Conservation (phyloP, 129 eudicot species). For the Centrapalus pauciflorus region DNA sequence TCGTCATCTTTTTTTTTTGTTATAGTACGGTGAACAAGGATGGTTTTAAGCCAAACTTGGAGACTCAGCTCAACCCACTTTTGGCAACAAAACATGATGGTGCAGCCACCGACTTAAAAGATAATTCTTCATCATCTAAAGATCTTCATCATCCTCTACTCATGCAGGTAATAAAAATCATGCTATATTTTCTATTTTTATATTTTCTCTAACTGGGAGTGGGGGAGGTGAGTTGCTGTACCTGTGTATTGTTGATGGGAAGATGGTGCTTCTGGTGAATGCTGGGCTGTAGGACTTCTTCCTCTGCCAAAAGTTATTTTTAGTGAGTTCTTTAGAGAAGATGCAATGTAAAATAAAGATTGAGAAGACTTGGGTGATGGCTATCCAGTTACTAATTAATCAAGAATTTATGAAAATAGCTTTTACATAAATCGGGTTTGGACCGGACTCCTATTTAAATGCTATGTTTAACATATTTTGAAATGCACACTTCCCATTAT, state of each 20-base stretch:
- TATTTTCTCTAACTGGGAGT: not conserved
- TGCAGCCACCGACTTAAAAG: slow-evolving; percentile 45
- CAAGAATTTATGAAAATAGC: not conserved
- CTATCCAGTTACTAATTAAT: too few species aligned
- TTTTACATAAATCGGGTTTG: not conserved
- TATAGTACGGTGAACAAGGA: slow-evolving; percentile 77
- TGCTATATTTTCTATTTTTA: not conserved
- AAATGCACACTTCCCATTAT: not conserved
- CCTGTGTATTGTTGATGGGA: not conserved
- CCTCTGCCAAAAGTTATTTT: not conserved
- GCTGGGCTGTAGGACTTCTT: not conserved
- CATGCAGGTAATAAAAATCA: slow-evolving; percentile 53
- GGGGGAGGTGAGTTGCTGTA: not conserved
- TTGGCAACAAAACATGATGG: slow-evolving; percentile 59
- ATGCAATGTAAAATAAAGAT: not conserved
- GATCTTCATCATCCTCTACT: slow-evolving; percentile 75
- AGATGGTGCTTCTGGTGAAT: slow-evolving; percentile 14
- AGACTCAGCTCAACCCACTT: slow-evolving; percentile 86
- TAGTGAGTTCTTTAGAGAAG: not conserved
- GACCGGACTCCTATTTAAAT: not conserved
- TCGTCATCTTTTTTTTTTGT: slow-evolving; percentile 19
- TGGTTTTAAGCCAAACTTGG: slow-evolving; percentile 91
- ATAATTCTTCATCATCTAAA: slow-evolving; percentile 34
- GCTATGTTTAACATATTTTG: not conserved
- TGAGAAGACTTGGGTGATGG: not conserved